A percentile compares a stretch with the other conserved stretches of the same genome.
Evolutionary conservation across 1,284 basidiomycete genomes (phyloP).

Genomic region (Leucoagaricus sp.): DNA sequence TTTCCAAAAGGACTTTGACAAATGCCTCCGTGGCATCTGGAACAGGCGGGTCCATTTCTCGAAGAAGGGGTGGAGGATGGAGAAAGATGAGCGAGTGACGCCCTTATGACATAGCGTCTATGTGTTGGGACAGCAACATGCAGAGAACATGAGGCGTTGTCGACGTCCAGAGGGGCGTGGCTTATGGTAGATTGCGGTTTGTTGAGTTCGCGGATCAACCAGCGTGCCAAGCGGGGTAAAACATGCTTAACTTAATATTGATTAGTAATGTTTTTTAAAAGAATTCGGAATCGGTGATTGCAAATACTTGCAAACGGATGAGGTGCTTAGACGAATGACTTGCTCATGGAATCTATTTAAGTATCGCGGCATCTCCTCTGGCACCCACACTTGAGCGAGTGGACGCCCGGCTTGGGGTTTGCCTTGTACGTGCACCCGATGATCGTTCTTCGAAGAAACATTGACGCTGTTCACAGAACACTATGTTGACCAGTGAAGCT

Average conservation of each 20-base stretch:
- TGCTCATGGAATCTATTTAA: constrained; percentile 22
- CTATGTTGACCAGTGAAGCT: constrained; percentile 32
- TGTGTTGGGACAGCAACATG: too few species aligned
- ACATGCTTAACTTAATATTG: neutral
- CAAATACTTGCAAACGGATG: constrained; percentile 42
- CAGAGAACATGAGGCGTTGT: too few species aligned
- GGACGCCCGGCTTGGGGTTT: neutral
- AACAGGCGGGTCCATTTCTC: too few species aligned
- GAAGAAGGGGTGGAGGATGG: too few species aligned
- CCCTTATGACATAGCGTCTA: too few species aligned
- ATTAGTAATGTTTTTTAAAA: neutral
- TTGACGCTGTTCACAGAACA: constrained; percentile 18
- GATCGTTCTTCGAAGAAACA: neutral
- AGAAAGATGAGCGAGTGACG: too few species aligned
- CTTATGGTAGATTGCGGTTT: too few species aligned
- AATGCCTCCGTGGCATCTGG: too few species aligned
- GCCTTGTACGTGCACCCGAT: neutral
- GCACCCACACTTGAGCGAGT: constrained; percentile 5
- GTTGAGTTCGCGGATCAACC: too few species aligned
- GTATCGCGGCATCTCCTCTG: constrained; percentile 10
- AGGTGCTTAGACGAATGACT: constrained; percentile 37
- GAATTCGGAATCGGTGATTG: constrained; percentile 3
- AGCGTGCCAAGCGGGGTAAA: neutral
- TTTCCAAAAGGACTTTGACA: too few species aligned
- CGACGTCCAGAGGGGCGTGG: too few species aligned